These are phyloP conservation scores for Fereydounia khargensis DNA, from an alignment of 1,284 basidiomycete species.

Conservation along the genomic window DNA sequence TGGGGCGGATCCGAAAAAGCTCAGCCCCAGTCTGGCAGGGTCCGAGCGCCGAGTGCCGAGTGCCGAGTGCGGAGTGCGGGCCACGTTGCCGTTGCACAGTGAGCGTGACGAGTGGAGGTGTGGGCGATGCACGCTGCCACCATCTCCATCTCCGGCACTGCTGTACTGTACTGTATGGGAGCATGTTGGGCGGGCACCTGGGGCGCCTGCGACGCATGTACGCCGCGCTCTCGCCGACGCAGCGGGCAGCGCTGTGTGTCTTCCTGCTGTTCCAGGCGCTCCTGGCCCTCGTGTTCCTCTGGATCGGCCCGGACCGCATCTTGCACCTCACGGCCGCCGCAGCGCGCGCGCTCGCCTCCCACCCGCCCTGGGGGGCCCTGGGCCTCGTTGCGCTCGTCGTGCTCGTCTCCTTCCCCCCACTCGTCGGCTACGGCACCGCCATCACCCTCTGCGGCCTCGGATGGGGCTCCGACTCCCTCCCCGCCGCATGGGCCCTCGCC, in stretches of 20 bases:
- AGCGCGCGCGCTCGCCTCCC: constrained; percentile 26
- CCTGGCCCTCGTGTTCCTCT: constrained; percentile 10
- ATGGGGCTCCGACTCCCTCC: constrained; percentile 30
- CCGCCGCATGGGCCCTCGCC: constrained; percentile 41
- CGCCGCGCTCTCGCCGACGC: constrained; percentile 10
- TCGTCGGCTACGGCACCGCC: constrained; percentile 44
- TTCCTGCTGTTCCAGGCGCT: constrained; percentile 8
- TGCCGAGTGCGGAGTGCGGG: no score
- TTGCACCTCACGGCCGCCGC: constrained; percentile 28
- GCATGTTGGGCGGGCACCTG: no score
- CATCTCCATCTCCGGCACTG: no score
- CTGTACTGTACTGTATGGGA: no score
- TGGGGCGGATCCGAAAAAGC: no score
- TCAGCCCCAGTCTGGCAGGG: no score
- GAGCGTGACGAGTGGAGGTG: no score
- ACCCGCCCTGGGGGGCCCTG: constrained; percentile 13
- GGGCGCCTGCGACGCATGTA: no score
- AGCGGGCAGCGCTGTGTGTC: constrained; percentile 19
- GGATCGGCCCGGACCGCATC: constrained; percentile 22
- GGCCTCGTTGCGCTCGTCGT: constrained; percentile 20
- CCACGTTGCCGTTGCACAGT: no score
- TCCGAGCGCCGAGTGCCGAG: no score
- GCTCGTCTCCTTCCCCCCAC: constrained; percentile 45
- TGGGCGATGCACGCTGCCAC: no score
- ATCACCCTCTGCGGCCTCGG: constrained; percentile 48